phyloP scores from a whole-genome alignment of 2,329 filamentous ascomycete species.

The Talaromyces sp. region DNA sequence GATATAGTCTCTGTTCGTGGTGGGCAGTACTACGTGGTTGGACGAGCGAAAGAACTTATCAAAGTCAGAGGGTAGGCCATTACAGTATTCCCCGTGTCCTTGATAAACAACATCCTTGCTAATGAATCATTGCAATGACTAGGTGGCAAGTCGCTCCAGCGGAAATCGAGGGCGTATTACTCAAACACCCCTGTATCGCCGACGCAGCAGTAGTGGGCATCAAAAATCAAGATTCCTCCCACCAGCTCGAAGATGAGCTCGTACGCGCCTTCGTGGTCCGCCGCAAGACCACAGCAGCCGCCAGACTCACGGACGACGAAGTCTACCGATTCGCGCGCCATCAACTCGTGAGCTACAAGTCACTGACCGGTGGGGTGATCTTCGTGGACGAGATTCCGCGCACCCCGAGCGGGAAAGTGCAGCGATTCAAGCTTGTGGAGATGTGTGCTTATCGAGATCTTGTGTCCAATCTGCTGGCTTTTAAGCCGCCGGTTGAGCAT shows the following conservation, averaged over 20 bases:
- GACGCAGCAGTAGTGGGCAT: conserved; percentile 47
- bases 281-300: conserved; percentile 17
- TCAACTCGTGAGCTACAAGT: conserved; percentile 46
- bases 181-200: conserved; percentile 40
- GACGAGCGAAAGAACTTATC: conserved; percentile 43
- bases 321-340: conserved; percentile 39
- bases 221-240: conserved; percentile 20
- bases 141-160: conserved; percentile 47
- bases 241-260: conserved; percentile 27
- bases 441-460: conserved; percentile 38
- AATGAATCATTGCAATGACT: neutral
- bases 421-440: conserved; percentile 37
- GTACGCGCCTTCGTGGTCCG: conserved; percentile 46
- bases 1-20: conserved; percentile 36
- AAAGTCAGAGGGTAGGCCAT: conserved; percentile 41
- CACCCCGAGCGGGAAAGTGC: conserved; percentile 48
- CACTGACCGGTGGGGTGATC: conserved; percentile 43
- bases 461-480: conserved; percentile 18
- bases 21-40: conserved; percentile 37
- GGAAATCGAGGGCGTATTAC: conserved; percentile 44
- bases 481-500: neutral
- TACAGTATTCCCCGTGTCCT: neutral
- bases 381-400: conserved; percentile 48
- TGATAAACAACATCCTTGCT: neutral
- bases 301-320: conserved; percentile 34